These are phyloP conservation scores for Fusarium siculi DNA, from an alignment of 2,329 filamentous ascomycete species.

Conservation along the genomic window DNA sequence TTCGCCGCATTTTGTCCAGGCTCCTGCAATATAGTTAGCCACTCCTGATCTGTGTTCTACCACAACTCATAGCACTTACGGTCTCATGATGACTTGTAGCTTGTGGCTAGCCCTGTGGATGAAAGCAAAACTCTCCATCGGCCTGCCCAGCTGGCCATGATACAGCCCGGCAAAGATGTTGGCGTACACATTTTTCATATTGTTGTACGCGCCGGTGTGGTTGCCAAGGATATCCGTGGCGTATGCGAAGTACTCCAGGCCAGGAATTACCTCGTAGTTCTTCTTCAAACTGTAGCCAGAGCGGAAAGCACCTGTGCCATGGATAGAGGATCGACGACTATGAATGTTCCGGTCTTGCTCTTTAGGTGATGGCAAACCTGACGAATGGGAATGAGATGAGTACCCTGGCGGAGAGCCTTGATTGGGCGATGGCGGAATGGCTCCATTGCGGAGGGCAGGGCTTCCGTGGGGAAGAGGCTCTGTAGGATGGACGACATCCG, in stretches of 20 bases:
- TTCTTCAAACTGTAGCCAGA: constrained; percentile 50
- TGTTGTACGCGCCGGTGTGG: constrained; percentile 80
- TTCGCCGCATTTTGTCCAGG: constrained; percentile 58
- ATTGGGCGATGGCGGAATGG: constrained; percentile 61
- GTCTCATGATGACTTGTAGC: constrained; percentile 78
- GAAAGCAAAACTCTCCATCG: constrained; percentile 82
- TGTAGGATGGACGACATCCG: constrained; percentile 62
- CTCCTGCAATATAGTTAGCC: constrained; percentile 51
- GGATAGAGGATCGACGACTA: constrained; percentile 64
- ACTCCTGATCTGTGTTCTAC: background rate
- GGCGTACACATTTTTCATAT: constrained; percentile 85
- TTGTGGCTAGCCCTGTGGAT: constrained; percentile 67
- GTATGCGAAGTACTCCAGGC: constrained; percentile 87
- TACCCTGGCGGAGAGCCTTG: constrained; percentile 64
- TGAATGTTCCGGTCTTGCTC: constrained; percentile 58
- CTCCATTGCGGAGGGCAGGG: constrained; percentile 58
- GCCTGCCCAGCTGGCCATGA: constrained; percentile 85
- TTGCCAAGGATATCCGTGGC: constrained; percentile 88
- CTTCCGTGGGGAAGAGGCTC: constrained; percentile 50
- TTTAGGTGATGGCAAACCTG: constrained; percentile 63
- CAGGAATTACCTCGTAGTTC: constrained; percentile 88
- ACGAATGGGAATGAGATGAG: constrained; percentile 60
- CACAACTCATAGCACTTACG: constrained; percentile 59
- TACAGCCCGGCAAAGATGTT: constrained; percentile 88
- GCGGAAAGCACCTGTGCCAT: constrained; percentile 50